Percentiles rank a stretch among this genome's conserved stretches.
These are phyloP conservation scores for Hymenoscyphus salicellus DNA, from an alignment of 2,329 filamentous ascomycete species.

Conservation along the genomic window DNA sequence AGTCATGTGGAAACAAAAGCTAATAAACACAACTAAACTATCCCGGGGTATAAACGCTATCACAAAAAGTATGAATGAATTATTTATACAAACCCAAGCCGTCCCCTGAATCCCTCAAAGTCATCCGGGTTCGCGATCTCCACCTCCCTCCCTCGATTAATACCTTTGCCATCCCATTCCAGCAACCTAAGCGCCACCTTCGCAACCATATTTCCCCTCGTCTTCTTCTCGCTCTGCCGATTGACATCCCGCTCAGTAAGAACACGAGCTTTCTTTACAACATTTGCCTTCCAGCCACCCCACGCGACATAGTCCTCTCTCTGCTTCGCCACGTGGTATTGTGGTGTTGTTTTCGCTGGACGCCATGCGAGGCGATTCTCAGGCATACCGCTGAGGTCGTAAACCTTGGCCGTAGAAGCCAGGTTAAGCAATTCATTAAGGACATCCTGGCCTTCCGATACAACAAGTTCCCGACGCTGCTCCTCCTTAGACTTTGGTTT, in stretches of 20 bases:
- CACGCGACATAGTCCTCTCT: conserved; percentile 63
- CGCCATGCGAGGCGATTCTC: conserved; percentile 64
- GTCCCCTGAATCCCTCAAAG: conserved; percentile 33
- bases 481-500: conserved; percentile 43
- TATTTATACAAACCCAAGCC: conserved; percentile 36
- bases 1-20: neutral
- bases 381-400: conserved; percentile 56
- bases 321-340: conserved; percentile 64
- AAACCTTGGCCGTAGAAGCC: conserved; percentile 53
- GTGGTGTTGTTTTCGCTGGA: conserved; percentile 60
- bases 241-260: conserved; percentile 36
- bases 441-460: conserved; percentile 60
- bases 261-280: conserved; percentile 51
- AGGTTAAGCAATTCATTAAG: conserved; percentile 64
- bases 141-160: conserved; percentile 26
- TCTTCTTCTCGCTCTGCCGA: conserved; percentile 21
- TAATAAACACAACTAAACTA: neutral
- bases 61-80: conserved; percentile 10
- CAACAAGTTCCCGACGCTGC: conserved; percentile 50
- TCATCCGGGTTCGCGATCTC: conserved; percentile 34
- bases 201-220: conserved; percentile 25
- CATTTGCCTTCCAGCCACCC: conserved; percentile 55
- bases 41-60: neutral
- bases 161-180: conserved; percentile 29
- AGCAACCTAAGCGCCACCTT: conserved; percentile 31